These are phyloP conservation scores for Ambrosiella cleistominuta DNA, from an alignment of 2,329 filamentous ascomycete species.

Conservation along the genomic window DNA sequence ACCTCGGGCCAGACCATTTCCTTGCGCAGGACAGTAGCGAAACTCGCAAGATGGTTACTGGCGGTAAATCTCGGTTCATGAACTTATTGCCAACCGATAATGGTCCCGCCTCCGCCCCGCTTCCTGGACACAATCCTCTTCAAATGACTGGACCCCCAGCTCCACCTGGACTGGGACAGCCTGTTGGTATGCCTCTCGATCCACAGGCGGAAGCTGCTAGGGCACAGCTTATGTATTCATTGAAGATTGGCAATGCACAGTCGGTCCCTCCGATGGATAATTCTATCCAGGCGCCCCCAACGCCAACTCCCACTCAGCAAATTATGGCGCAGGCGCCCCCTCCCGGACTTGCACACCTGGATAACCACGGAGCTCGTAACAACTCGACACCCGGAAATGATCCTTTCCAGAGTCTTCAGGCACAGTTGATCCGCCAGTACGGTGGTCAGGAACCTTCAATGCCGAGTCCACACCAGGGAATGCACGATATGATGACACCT, in stretches of 20 bases:
- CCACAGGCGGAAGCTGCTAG: constrained; percentile 33
- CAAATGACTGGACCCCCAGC: constrained; percentile 3
- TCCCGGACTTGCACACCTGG: constrained; percentile 14
- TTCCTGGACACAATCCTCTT: constrained; percentile 6
- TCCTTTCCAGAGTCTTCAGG: constrained; percentile 3
- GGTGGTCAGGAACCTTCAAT: constrained; percentile 20
- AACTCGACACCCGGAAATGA: constrained; percentile 3
- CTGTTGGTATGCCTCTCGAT: constrained; percentile 11
- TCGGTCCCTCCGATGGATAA: constrained; percentile 28
- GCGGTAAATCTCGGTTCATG: constrained; percentile 56
- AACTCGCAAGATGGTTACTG: constrained; percentile 20
- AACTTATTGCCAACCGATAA: constrained; percentile 45
- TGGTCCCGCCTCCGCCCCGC: constrained; percentile 5
- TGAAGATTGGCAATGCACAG: constrained; percentile 40
- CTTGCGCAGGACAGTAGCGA: constrained; percentile 33
- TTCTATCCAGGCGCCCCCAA: constrained; percentile 11
- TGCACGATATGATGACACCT: constrained; percentile 36
- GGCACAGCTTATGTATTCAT: constrained; percentile 14
- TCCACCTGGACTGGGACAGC: constrained; percentile 9
- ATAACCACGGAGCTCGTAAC: constrained; percentile 4
- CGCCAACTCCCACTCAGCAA: constrained; percentile 16
- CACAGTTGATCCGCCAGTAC: constrained; percentile 11
- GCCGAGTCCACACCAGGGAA: constrained; percentile 14
- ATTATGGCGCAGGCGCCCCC: constrained; percentile 25
- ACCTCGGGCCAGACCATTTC: constrained; percentile 59